A percentile compares a stretch with the other conserved stretches of the same genome.
Evolutionary conservation across 129 eudicot genomes (phyloP).

Genomic region (Pittosporum tobira): DNA sequence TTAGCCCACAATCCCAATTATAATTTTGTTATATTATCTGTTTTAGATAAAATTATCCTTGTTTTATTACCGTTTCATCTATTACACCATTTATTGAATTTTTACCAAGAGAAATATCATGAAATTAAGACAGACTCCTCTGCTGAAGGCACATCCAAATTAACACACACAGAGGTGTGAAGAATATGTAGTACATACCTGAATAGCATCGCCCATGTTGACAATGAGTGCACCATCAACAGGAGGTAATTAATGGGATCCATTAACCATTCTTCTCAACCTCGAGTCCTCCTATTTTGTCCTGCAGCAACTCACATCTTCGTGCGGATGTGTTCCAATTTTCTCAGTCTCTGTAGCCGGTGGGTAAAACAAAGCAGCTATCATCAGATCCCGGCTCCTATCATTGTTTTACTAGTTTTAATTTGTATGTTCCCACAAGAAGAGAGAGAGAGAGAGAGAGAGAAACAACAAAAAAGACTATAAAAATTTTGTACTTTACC

Average conservation of each 20-base stretch:
- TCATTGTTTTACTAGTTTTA: not conserved
- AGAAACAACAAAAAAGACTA: not conserved
- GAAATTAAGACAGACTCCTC: too few species aligned
- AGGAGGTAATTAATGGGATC: constrained; percentile 6
- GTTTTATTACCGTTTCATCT: too few species aligned
- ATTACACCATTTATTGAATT: too few species aligned
- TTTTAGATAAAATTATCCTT: too few species aligned
- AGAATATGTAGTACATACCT: too few species aligned
- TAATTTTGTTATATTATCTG: too few species aligned
- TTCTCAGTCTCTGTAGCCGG: not conserved
- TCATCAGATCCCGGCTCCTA: not conserved
- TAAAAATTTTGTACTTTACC: not conserved
- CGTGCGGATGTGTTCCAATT: not conserved
- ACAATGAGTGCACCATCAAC: not conserved
- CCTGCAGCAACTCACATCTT: constrained; percentile 9
- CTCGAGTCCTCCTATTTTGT: constrained; percentile 6
- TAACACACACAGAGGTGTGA: too few species aligned
- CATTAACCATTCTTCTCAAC: not conserved
- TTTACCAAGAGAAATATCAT: too few species aligned
- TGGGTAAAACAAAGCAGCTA: not conserved
- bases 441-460: not conserved
- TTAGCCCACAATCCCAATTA: too few species aligned
- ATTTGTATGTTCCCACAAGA: not conserved
- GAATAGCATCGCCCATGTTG: constrained; percentile 7
- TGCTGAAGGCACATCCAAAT: too few species aligned